Base-by-base conservation (phyloP, 2,329 filamentous ascomycete genomes). In the Xylaria arbuscula region DNA sequence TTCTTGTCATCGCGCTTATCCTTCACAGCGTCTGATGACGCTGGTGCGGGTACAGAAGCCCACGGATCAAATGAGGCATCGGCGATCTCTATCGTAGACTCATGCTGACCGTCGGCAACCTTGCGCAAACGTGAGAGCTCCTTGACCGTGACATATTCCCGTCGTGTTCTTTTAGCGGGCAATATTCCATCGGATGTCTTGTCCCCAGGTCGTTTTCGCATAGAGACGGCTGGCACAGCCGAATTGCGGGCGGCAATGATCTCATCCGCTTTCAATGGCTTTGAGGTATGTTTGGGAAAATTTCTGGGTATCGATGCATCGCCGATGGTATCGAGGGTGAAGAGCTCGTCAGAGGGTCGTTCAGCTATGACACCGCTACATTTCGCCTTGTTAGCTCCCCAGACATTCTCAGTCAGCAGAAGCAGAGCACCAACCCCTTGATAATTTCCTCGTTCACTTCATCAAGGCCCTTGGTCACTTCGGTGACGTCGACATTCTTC, bases 401-500 rank as follows among this genome's bases (percentile, higher is more conserved):
- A 5, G 3, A 47, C 9, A 11, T 24, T 47, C 54, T 5, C 10
- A 2, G n/a, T 50, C 2, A 17, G 47, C 7, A 40, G 15, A 7
- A 40, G 51, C 0, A 61, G 50, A 19, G 1, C 19, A 76, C 83
- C 68, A 85, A 95, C 93, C 96, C 96, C 84, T 91, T 88, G 73
- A 97, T 96, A 70, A 98, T 91, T 83, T 98, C 92, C 67, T 97
- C 92, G 76, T 96, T 93, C 73, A 97, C 84, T 76, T 92, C 87
- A 71, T 94, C 91, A 40, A 99, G 88, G 69, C 96, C 96, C 62
- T 91, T 83, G 76, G 95, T 88, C 32, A 99, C 88, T 70, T 97
- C 91, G 34, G 93, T 91, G 70, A 98, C 88, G 81, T 99, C 93
- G 80, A 99, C 93, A 83, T 99, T 97, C 81, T 98, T 99, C 78